Evolutionary conservation across 768 basidiomycete species (phyloP), one percentile per base, ranked within the genome.

Genomic region (Suillus plorans): DNA sequence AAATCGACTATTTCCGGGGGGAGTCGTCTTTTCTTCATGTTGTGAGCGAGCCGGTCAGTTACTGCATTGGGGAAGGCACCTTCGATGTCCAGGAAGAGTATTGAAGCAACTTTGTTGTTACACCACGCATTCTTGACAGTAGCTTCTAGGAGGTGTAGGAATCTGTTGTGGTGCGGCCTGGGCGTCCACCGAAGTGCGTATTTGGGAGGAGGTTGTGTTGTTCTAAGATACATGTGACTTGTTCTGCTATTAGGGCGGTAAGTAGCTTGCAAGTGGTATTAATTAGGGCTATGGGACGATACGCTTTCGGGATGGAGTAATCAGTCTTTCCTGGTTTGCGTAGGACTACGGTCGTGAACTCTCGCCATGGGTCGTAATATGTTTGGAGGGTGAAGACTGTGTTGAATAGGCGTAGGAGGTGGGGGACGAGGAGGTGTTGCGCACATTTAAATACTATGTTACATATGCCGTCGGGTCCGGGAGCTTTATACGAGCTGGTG

Each of bases 71-170:
- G 82, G 63, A 81, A 83, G 4, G 81, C 80, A 0, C 76, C 81
- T 67, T 80, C 70, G 0, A 83, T 73, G 12, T 50, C 22, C 0
- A 50, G 49, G 49, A 50, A 50, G 0, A 82, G 74, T 0, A 75
- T 68, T 0, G 73, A 74, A 0, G 68, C 78, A 0, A 82, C 81
- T 22, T 79, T 74, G 0, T 69, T 64, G 2, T 61, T 60, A 0
- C 76, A 52, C 82, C 80, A 83, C 0, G 78, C 76, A 0, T 73
- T 69, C 53, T 81, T 78, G 50, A 84, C 70, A 14, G 65, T 71
- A 1, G 76, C 56, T 9, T 76, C 70, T 0, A 82, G 64, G 2
- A 72, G 63, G 61, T 77, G 72, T 7, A 80, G 36, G 81, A 72
- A 64, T 83, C 79, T 0, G 74, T 75, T 0, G 81, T 78, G 1